Base-by-base conservation (phyloP, 148 eudicot species). In the Vaccinium myrtillus region DNA sequence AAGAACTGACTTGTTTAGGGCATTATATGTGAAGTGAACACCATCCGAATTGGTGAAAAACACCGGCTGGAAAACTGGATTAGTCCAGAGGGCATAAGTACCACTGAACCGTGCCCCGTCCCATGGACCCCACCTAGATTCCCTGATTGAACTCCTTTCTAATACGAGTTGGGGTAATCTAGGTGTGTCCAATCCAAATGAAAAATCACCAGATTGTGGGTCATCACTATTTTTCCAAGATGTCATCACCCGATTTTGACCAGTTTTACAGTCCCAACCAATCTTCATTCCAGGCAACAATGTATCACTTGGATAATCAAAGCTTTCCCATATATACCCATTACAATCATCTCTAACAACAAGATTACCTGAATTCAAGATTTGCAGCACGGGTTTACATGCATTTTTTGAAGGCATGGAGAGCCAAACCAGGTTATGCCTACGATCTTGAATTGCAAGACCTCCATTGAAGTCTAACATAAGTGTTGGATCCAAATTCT, bases 101-200 rank as follows among this genome's bases (percentile, higher is more conserved):
- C 84, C 84, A 50, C 87, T 67, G 53, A 86, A 86, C 21, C 27
- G 16, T 32, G 19, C 23, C 11, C 85, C 84, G 36, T 86, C 77
- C 87, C 87, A 86, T 4, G 87, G 87, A 39, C 87, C 87, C 82
- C 85, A 77, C 49, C 87, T 77, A 39, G 78, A 86, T 12, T 82
- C 56, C 58, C 14, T 61, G 21, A 5, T 27, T 53, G 46, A 43
- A 13, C 23, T 78, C 19, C 39, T 77, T 2, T 49, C 36, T 5
- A 86, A 75, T 6, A 86, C 67, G 15, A 83, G 13, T 7, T 86
- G 85, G 14, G 87, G 85, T 23, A 63, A 70, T 14, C 59, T 15
- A 53, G 58, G 58, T 15, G 56, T 13, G 5, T 86, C 82, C 48
- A 83, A n/a, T 8, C 85, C 79, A 2, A 55, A 59, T 8, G 73